Base-by-base conservation (phyloP, 2,329 filamentous ascomycete species). In the Alternaria postmessia region DNA sequence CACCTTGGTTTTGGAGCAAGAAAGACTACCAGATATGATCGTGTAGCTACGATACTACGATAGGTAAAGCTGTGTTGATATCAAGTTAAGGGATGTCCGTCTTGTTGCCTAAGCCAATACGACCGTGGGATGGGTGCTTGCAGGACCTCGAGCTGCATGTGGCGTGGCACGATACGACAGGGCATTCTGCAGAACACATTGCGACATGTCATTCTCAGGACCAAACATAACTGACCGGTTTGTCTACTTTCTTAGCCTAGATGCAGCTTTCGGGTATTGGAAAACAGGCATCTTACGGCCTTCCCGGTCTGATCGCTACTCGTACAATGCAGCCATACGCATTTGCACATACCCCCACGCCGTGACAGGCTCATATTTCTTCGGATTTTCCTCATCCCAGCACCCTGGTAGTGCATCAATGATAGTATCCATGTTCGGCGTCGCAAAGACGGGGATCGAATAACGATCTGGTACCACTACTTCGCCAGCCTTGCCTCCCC, bases 361-460 rank as follows among this genome's bases (percentile, higher is more conserved):
- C 20, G 75, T 81, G 28, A 80, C 75, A 20, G 72, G 64, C 66
- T 78, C 78, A 69, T 79, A 81, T 63, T 74, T 79, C 63, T 76
- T 79, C 44, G 75, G 73, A 12, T 34, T 55, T 3, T 57, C 62
- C 46, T 70, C 69, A 28, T 41, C 68, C 68, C 71, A 77, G 61
- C 71, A 69, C 16, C 67, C 63, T 8, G 67, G 67, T 65, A 81
- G 61, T 48, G 76, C 77, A 46, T 81, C 76, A 53, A 81, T 76
- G 9, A 80, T 57, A 1, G 75, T 72, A 28, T 81, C 75, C 56
- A 70, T 67, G 67, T 81, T 68, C 49, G 78, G 75, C 14, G 70
- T 75, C 16, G 78, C 72, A 57, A 81, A 82, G 47, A 79, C 80
- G 2, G 79, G 78, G 20, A 81, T 79, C 24, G 74, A 78, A 51